These are phyloP conservation scores for Parmelia sp. DNA, from an alignment of 495 filamentous ascomycete genomes.

Conservation along the genomic window DNA sequence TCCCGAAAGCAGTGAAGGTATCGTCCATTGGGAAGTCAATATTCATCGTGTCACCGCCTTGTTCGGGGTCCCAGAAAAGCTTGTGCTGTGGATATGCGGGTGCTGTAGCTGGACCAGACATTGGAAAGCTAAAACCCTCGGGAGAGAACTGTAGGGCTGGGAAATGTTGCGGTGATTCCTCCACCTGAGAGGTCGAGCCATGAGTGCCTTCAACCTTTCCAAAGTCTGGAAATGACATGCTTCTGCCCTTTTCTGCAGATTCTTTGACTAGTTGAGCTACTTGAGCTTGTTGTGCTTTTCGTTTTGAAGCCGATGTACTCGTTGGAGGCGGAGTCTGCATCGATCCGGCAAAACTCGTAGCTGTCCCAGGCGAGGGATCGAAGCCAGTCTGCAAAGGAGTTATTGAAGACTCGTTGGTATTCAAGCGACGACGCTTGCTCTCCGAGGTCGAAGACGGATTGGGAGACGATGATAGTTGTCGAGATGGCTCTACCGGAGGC, in stretches of 20 bases:
- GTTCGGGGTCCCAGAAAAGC: constrained; percentile 68
- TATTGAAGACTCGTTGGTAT: constrained; percentile 18
- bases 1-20: constrained; percentile 21
- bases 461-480: constrained; percentile 51
- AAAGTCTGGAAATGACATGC: constrained; percentile 25
- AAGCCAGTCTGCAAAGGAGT: constrained; percentile 37
- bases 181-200: constrained; percentile 42
- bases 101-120: constrained; percentile 63
- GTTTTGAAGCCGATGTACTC: constrained; percentile 42
- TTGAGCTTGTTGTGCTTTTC: constrained; percentile 33
- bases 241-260: constrained; percentile 20
- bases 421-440: constrained; percentile 30
- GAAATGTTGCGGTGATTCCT: constrained; percentile 43
- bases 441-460: constrained; percentile 38
- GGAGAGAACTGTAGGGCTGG: constrained; percentile 54
- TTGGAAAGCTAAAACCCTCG: constrained; percentile 62
- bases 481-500: constrained; percentile 52
- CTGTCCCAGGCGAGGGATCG: constrained; percentile 7
- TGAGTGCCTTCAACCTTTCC: constrained; percentile 32
- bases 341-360: constrained; percentile 43
- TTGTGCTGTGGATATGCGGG: constrained; percentile 59
- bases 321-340: constrained; percentile 65
- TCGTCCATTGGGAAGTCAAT: constrained; percentile 38
- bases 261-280: constrained; percentile 32
- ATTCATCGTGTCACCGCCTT: constrained; percentile 47